phyloP scores from a whole-genome alignment of 148 eudicot species.

The Rhododendron ovatum region DNA sequence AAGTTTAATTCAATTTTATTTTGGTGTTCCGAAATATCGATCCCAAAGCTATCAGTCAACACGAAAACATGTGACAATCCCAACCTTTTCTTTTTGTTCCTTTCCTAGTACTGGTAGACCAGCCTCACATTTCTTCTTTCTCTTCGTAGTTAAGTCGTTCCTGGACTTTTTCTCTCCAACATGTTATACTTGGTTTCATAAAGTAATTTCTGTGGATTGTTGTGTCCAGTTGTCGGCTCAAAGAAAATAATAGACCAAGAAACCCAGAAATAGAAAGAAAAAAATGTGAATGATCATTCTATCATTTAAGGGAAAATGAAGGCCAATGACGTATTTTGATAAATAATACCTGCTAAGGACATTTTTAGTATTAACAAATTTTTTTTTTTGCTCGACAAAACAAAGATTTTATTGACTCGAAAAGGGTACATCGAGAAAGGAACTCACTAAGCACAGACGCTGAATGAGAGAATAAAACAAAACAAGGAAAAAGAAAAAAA shows the following conservation, averaged over 20 bases:
- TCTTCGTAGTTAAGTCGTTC: background rate
- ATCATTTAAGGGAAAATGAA: too few species aligned
- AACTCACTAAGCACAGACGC: too few species aligned
- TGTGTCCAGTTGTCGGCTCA: background rate
- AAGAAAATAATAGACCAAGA: too few species aligned
- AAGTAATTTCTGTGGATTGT: background rate
- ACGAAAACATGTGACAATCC: background rate
- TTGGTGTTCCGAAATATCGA: background rate
- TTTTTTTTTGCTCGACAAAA: too few species aligned
- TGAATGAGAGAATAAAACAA: too few species aligned
- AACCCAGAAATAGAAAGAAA: background rate
- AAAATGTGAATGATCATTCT: too few species aligned
- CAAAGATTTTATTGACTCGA: too few species aligned
- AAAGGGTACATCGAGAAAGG: too few species aligned
- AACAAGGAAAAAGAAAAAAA: too few species aligned
- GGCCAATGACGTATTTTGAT: too few species aligned
- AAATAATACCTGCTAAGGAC: too few species aligned
- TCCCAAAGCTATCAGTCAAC: slow-evolving; percentile 6
- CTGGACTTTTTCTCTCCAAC: background rate
- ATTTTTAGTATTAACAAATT: too few species aligned
- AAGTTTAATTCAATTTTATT: background rate
- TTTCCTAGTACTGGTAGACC: background rate
- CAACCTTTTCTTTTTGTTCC: background rate
- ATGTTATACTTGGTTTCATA: background rate
- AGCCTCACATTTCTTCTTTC: background rate